A percentile compares a stretch with the other conserved stretches of the same genome.
These are phyloP conservation scores for Solanum aculeatissimum DNA, from an alignment of 305 asterid species.

Conservation along the genomic window DNA sequence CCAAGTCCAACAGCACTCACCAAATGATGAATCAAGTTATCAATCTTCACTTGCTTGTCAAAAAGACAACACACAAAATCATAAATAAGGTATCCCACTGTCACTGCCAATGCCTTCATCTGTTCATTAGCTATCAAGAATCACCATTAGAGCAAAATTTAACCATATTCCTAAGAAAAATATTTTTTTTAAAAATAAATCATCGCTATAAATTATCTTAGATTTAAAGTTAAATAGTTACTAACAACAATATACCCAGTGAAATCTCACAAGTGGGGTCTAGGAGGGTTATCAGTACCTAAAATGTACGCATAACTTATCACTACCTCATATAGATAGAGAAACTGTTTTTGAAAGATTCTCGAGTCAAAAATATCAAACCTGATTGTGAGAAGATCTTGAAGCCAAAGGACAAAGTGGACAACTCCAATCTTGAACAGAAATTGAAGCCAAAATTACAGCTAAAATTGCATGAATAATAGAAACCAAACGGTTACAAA, in stretches of 20 bases:
- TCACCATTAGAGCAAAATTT: not conserved
- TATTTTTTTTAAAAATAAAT: not conserved
- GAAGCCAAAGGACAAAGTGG: constrained; percentile 75
- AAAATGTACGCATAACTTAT: no score
- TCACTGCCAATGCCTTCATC: constrained; percentile 56
- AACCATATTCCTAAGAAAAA: not conserved
- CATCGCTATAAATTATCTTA: no score
- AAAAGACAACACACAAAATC: constrained; percentile 59
- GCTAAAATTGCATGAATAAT: constrained; percentile 49
- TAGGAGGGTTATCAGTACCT: no score
- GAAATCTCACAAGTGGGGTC: no score
- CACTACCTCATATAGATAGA: no score
- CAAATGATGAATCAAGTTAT: constrained; percentile 56
- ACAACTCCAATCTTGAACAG: constrained; percentile 65
- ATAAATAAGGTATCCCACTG: constrained; percentile 42
- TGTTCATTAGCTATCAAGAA: constrained; percentile 10
- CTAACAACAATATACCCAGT: no score
- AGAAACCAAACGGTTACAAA: constrained; percentile 69
- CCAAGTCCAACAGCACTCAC: constrained; percentile 56
- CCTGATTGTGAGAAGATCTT: constrained; percentile 59
- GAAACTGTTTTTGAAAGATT: no score
- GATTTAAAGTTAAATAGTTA: not conserved
- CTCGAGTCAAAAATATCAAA: no score
- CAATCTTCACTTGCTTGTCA: constrained; percentile 42
- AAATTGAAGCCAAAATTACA: constrained; percentile 35